Percentiles rank a stretch among this genome's conserved stretches.
These are phyloP conservation scores for Heterobasidion parviporum DNA, from an alignment of 1,284 basidiomycete genomes.

Conservation along the genomic window DNA sequence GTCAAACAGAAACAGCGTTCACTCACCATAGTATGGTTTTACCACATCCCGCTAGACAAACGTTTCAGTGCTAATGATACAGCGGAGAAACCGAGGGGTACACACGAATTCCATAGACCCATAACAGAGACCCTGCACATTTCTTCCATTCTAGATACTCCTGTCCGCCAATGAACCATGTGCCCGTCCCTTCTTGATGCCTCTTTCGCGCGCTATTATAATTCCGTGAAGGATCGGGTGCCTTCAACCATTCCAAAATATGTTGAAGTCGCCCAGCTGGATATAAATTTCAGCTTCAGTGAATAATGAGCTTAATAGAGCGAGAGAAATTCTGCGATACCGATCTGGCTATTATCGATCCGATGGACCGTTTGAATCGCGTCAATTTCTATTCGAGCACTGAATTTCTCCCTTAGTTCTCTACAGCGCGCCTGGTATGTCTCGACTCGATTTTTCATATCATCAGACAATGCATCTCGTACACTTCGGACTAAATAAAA, in stretches of 20 bases:
- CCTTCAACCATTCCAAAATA: neutral
- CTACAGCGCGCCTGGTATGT: neutral
- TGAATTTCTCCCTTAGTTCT: neutral
- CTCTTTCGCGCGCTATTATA: neutral
- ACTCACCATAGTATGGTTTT: no score
- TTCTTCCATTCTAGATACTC: neutral
- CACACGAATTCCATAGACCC: neutral
- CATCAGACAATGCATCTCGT: neutral
- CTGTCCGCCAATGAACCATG: neutral
- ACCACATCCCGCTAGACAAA: no score
- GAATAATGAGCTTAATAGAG: neutral
- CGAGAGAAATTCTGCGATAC: neutral
- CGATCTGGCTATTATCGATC: neutral
- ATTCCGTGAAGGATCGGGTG: neutral
- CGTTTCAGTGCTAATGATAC: no score
- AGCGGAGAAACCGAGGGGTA: no score
- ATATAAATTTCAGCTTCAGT: neutral
- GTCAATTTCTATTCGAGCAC: no score
- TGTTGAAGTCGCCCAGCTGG: neutral
- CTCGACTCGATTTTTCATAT: neutral
- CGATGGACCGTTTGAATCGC: no score
- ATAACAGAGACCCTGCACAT: neutral
- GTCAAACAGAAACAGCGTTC: no score
- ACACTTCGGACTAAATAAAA: neutral
- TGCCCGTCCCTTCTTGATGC: neutral